Conservation (phyloP, 2,329 filamentous ascomycete species). For the Colletotrichum plurivorum region DNA sequence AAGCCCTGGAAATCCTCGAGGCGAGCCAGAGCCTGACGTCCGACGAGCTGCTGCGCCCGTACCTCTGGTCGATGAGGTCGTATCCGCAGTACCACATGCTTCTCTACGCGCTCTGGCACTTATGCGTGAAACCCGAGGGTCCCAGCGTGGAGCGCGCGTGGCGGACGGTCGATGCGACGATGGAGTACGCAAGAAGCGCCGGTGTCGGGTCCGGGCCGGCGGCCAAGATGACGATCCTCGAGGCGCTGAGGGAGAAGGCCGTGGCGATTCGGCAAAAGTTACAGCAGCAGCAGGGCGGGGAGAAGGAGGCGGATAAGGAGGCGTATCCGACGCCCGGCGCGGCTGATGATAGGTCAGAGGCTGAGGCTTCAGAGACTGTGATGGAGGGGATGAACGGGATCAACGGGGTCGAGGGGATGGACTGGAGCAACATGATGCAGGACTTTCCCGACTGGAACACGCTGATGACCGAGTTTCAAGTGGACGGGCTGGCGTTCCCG, state of each 20-base stretch:
- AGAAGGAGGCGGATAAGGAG: slow-evolving; percentile 13
- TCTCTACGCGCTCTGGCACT: slow-evolving; percentile 59
- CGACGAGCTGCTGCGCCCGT: slow-evolving; percentile 54
- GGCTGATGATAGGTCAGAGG: slow-evolving; percentile 10
- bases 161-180: slow-evolving; percentile 42
- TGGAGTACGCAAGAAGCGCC: slow-evolving; percentile 9
- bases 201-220: slow-evolving; percentile 41
- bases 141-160: slow-evolving; percentile 51
- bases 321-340: slow-evolving; percentile 9
- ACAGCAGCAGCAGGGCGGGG: not conserved
- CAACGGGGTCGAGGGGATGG: slow-evolving; percentile 21
- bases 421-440: slow-evolving; percentile 26
- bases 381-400: not conserved
- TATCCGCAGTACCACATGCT: slow-evolving; percentile 60
- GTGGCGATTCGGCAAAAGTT: slow-evolving; percentile 40
- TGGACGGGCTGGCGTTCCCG: slow-evolving; percentile 45
- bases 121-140: slow-evolving; percentile 55
- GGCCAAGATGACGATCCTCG: slow-evolving; percentile 50
- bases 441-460: slow-evolving; percentile 47
- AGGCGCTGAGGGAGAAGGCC: slow-evolving; percentile 50
- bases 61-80: slow-evolving; percentile 54
- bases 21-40: slow-evolving; percentile 46
- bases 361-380: not conserved
- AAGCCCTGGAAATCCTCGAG: slow-evolving; percentile 53
- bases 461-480: slow-evolving; percentile 48